Evolutionary conservation across 2,329 filamentous ascomycete species (phyloP), one percentile per base, ranked within the genome.

Genomic region (Dendryphion nanum): DNA sequence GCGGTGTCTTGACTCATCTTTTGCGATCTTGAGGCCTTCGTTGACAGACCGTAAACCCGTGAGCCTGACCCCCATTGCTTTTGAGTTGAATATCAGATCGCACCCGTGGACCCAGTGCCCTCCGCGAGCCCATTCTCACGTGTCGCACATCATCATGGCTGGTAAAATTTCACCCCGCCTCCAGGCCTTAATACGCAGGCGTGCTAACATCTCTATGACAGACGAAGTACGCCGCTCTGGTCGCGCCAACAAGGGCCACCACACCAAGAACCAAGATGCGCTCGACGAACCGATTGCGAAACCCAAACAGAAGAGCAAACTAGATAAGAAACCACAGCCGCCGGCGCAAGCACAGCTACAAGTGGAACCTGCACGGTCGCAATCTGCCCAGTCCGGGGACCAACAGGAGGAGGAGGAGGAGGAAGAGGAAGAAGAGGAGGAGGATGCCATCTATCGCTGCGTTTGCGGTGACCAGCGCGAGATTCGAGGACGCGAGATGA

Each of bases 171-270:
- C 51, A 46, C 43, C 42, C 23, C 34, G 21, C 31, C 34, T 31
- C 36, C 31, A 29, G 13, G 29, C 15, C 29, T 15, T 8, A 8
- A 40, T 21, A 30, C 30, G 23, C 34, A 38, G 40, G 18, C 43
- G 52, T 43, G 49, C 63, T 67, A 45, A 67, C 46, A 29, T 13
- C 29, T 16, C 21, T 33, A 28, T 42, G 50, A 50, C 66, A 85
- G 82, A 85, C 50, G 91, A 96, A 78, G 87, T 89, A 42, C 85
- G 93, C 66, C 87, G 93, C 63, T 98, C 93, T 30, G 90, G 93
- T 50, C 86, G 93, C 59, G 89, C 91, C 57, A 98, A 93, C 48
- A 98, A 98, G 64, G 93, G 93, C 63, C 90, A 96, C 58, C 89
- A 97, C 68, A 85, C 82, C 18, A 95, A 95, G 68, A 85, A 86